phyloP scores from a whole-genome alignment of 2,329 filamentous ascomycete genomes.

The Exophiala spinifera region DNA sequence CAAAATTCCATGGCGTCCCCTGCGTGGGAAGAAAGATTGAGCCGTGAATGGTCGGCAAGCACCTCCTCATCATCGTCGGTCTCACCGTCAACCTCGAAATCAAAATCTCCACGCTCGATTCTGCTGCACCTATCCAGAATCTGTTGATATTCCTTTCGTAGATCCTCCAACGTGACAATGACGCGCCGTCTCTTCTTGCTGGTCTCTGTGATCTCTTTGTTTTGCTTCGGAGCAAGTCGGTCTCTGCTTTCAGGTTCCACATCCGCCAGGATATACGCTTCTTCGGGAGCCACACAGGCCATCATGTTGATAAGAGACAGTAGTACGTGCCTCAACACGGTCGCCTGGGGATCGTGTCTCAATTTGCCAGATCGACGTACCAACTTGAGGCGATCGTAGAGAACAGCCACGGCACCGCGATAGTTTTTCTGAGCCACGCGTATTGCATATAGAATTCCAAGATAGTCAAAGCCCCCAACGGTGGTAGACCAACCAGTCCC shows the following conservation, averaged over 20 bases:
- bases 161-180: slow-evolving; percentile 79
- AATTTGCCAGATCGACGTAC: slow-evolving; percentile 33
- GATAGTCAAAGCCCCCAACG: slow-evolving; percentile 60
- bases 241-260: slow-evolving; percentile 12
- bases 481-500: neutral
- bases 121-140: slow-evolving; percentile 85
- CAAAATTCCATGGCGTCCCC: slow-evolving; percentile 16
- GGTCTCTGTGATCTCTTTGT: slow-evolving; percentile 19
- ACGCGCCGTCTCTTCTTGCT: slow-evolving; percentile 50
- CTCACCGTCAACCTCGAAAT: slow-evolving; percentile 54
- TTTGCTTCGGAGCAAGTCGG: too few relatives aligned
- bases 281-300: slow-evolving; percentile 75
- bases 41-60: slow-evolving; percentile 13
- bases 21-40: slow-evolving; percentile 17
- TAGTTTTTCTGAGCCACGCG: slow-evolving; percentile 80
- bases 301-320: slow-evolving; percentile 91
- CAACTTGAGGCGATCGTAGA: slow-evolving; percentile 30
- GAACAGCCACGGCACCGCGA: slow-evolving; percentile 65
- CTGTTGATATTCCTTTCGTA: slow-evolving; percentile 83
- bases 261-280: slow-evolving; percentile 67
- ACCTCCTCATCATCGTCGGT: slow-evolving; percentile 15
- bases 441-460: slow-evolving; percentile 89
- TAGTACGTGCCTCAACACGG: slow-evolving; percentile 64
- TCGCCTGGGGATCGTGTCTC: slow-evolving; percentile 48
- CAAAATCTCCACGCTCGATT: slow-evolving; percentile 86